Percentiles rank a stretch among this genome's conserved stretches.
These are phyloP conservation scores for Schizonepeta tenuifolia DNA, from an alignment of 257 asterid genomes.

Conservation along the genomic window DNA sequence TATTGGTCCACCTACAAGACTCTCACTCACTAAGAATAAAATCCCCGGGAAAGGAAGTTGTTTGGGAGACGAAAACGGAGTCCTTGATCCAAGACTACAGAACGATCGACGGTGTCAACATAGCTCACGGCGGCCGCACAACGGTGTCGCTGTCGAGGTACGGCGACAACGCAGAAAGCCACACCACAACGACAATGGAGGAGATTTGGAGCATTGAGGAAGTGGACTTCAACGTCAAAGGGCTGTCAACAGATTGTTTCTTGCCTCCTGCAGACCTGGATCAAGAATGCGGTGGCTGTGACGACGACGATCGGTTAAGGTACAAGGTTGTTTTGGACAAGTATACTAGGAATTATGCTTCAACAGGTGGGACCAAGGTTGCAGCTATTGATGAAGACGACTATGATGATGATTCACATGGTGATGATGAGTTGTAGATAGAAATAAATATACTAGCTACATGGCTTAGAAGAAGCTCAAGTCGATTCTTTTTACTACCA, in stretches of 20 bases:
- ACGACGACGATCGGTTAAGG: slow-evolving; percentile 26
- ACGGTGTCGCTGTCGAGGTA: slow-evolving; percentile 35
- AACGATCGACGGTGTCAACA: slow-evolving; percentile 42
- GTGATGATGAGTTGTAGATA: slow-evolving; percentile 41
- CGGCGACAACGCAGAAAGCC: slow-evolving; percentile 22
- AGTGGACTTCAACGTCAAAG: slow-evolving; percentile 48
- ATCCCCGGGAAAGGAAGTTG: slow-evolving; percentile 25
- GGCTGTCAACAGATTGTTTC: slow-evolving; percentile 39
- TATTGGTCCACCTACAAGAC: slow-evolving; percentile 45
- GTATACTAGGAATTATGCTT: slow-evolving; percentile 28
- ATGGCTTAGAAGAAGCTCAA: no score
- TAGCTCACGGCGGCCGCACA: slow-evolving; percentile 50
- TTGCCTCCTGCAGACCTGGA: slow-evolving; percentile 50
- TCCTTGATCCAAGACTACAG: slow-evolving; percentile 46
- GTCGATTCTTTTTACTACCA: no score
- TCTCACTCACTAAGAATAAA: slow-evolving; percentile 40
- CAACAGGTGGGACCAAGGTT: slow-evolving; percentile 42
- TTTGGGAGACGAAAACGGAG: slow-evolving; percentile 47
- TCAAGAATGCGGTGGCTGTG: slow-evolving; percentile 32
- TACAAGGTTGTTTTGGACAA: slow-evolving; percentile 31
- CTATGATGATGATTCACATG: slow-evolving; percentile 32
- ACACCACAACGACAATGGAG: slow-evolving; percentile 35
- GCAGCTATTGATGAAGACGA: slow-evolving; percentile 56
- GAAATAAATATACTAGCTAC: no score
- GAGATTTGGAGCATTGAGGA: slow-evolving; percentile 51